Evolutionary conservation across 225 moss, liverwort and hornwort genomes (phyloP).

Genomic region (Physcomitrellopsis africana): DNA sequence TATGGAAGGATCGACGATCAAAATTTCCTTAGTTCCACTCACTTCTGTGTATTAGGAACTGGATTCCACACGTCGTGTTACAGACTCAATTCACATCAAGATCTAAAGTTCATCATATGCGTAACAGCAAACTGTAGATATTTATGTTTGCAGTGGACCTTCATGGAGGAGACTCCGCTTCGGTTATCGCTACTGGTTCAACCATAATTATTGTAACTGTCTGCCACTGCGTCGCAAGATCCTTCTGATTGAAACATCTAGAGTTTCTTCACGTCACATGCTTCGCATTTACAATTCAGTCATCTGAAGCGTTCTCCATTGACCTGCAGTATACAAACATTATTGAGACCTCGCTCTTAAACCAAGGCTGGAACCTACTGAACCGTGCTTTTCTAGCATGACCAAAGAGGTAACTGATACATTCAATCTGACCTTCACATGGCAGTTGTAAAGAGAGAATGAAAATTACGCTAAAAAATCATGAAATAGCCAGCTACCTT

Average conservation of each 20-base stretch:
- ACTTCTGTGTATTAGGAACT: slow-evolving; percentile 35
- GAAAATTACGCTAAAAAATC: not conserved
- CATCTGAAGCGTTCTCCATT: slow-evolving; percentile 46
- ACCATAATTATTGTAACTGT: not conserved
- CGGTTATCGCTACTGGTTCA: slow-evolving; percentile 8
- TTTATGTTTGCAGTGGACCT: not conserved
- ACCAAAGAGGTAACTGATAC: no score
- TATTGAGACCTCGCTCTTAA: not conserved
- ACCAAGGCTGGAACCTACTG: no score
- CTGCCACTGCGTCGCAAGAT: not conserved
- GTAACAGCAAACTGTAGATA: slow-evolving; percentile 3
- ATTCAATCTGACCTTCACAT: not conserved
- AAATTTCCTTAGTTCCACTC: slow-evolving; percentile 42
- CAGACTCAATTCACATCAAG: not conserved
- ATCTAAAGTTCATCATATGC: slow-evolving; percentile 17
- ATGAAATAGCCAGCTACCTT: no score
- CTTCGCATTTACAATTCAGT: slow-evolving; percentile 16
- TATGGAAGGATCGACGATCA: slow-evolving; percentile 37
- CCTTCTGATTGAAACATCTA: not conserved
- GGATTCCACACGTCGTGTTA: slow-evolving; percentile 1
- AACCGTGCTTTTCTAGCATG: no score
- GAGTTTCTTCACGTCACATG: not conserved
- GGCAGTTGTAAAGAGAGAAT: not conserved
- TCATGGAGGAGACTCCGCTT: slow-evolving; percentile 9
- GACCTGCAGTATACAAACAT: slow-evolving; percentile 32